A percentile compares a stretch with the other conserved stretches of the same genome.
These are phyloP conservation scores for Hypoxylon sp. DNA, from an alignment of 2,329 filamentous ascomycete species.

Conservation along the genomic window DNA sequence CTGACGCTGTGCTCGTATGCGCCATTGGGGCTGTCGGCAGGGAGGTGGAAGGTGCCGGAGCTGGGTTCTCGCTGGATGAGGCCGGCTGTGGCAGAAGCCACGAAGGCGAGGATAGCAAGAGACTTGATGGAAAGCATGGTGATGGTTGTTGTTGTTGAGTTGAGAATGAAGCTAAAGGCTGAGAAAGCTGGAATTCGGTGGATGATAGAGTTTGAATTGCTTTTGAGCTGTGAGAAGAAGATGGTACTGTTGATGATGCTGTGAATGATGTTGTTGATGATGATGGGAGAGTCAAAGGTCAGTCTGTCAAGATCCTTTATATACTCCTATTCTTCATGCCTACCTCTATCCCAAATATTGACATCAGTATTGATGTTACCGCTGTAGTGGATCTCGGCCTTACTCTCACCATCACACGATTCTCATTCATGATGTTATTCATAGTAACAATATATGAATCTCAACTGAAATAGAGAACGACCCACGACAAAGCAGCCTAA, in stretches of 20 bases:
- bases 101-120: slow-evolving; percentile 1
- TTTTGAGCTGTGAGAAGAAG: slow-evolving; percentile 4
- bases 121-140: slow-evolving; percentile 3
- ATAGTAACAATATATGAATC: not conserved
- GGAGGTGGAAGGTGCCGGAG: not conserved
- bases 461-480: not conserved
- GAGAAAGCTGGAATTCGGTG: not conserved
- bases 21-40: not conserved
- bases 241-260: slow-evolving; percentile 5
- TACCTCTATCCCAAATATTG: not conserved
- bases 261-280: slow-evolving; percentile 1
- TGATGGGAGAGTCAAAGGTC: slow-evolving; percentile 1
- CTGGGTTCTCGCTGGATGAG: not conserved
- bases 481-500: not conserved
- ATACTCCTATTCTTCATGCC: not conserved
- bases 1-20: not conserved
- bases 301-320: slow-evolving; percentile 2
- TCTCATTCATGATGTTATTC: slow-evolving; percentile 3
- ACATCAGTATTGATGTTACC: not conserved
- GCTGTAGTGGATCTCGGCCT: not conserved
- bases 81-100: slow-evolving; percentile 1
- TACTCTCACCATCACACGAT: not conserved
- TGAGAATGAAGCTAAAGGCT: not conserved
- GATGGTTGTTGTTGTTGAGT: slow-evolving; percentile 3
- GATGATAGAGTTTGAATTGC: not conserved